Evolutionary conservation across 148 eudicot genomes (phyloP), one percentile per base, ranked within the genome.

Genomic region (Chenopodium album): DNA sequence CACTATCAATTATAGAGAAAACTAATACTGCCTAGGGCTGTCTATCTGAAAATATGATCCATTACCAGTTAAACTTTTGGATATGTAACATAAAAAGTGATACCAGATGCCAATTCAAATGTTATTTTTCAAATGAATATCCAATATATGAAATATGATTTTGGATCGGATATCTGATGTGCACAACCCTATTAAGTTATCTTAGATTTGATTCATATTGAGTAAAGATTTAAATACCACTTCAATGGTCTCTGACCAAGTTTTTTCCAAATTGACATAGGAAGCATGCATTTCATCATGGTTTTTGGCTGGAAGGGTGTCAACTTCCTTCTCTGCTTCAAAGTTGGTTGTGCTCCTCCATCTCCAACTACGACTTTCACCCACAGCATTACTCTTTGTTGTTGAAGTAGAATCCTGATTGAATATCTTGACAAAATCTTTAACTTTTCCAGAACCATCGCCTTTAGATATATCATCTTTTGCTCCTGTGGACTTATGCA

Each of bases 371-470:
- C 69, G 82, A 82, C 79, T 89, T 75, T 74, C 80, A 80, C 78
- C 66, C n/a, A 52, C 72, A 70, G 62, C 32, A 79, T 82, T 82
- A 75, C 46, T 74, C 37, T 78, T 82, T 3, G 86, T 28, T 82
- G 79, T 87, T 60, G 83, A 67, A 83, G 74, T 56, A 81, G 82
- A 47, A 69, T 91, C 94, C 77, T 92, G 90, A 80, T 87, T 96
- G 84, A 92, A 89, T 32, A 87, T 89, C 83, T 90, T 88, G 78
- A 91, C 97, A 71, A 92, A 94, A 13, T 92, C 93, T 84, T 87
- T 89, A 26, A 96, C 98, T 84, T 88, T 94, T 63, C 90, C 89
- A 23, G 54, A 6, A 77, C 23, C 85, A 78, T 78, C 79, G 75
- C 63, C 78, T 82, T 71, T 87, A 79, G 75, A 62, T 41, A 20